phyloP scores from a whole-genome alignment of 1,284 basidiomycete species.

The Rhodotorula mucilaginosa region DNA sequence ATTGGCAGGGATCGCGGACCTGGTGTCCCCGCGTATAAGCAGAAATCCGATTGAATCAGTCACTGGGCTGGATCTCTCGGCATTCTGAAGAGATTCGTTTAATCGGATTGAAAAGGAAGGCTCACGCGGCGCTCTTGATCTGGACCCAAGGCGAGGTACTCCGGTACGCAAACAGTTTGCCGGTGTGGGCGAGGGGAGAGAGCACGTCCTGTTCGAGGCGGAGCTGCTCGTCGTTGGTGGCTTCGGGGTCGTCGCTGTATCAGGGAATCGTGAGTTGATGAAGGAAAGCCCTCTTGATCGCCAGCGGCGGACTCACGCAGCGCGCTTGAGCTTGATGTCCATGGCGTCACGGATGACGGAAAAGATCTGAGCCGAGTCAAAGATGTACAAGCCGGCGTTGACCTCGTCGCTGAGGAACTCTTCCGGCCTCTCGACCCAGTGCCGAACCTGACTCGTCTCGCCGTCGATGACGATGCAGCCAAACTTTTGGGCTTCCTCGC shows the following conservation, averaged over 20 bases:
- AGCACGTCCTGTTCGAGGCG: slow-evolving; percentile 57
- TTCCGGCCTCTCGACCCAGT: slow-evolving; percentile 49
- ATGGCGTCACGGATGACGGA: slow-evolving; percentile 56
- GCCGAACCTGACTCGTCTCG: slow-evolving; percentile 42
- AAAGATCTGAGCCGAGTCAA: slow-evolving; percentile 54
- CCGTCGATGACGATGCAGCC: slow-evolving; percentile 55
- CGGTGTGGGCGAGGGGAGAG: slow-evolving; percentile 52
- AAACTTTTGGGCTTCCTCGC: slow-evolving; percentile 53
- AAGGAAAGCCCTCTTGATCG: no score
- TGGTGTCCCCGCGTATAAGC: slow-evolving; percentile 18
- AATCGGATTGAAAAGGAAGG: neutral
- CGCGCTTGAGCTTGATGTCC: slow-evolving; percentile 53
- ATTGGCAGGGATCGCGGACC: slow-evolving; percentile 55
- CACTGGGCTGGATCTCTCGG: no score
- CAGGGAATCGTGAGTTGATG: no score
- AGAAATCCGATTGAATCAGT: no score
- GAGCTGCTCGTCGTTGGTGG: slow-evolving; percentile 53
- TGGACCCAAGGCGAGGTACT: slow-evolving; percentile 55
- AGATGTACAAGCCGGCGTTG: slow-evolving; percentile 53
- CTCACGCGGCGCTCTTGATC: slow-evolving; percentile 56
- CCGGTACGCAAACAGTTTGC: slow-evolving; percentile 55
- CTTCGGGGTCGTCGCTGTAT: slow-evolving; percentile 50
- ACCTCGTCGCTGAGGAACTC: slow-evolving; percentile 55
- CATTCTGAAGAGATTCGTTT: no score
- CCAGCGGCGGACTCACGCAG: slow-evolving; percentile 43